Conservation (phyloP, 306 rosid genomes). For the Fragaria vesca region DNA sequence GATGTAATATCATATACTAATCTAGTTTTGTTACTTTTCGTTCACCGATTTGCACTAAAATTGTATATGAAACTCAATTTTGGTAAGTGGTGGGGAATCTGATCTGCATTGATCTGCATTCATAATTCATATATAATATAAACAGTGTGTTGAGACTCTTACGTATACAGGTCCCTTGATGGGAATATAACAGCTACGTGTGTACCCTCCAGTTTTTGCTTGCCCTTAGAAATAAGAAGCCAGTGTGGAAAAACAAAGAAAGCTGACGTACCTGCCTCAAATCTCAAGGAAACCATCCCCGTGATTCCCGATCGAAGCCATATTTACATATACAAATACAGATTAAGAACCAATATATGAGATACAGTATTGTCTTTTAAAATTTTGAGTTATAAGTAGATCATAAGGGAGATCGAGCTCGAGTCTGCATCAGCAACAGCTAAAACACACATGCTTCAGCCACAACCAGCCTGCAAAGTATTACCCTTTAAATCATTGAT, state of each 20-base stretch:
- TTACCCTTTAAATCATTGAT: conserved; percentile 5
- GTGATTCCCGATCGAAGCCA: conserved; percentile 60
- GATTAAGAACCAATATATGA: not conserved
- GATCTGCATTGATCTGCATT: too few relatives aligned
- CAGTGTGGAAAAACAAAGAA: conserved; percentile 20
- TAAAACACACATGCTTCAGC: conserved; percentile 42
- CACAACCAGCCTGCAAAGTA: conserved; percentile 4
- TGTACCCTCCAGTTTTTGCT: not conserved
- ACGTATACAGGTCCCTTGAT: not conserved
- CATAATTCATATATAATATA: not conserved
- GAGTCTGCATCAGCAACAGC: conserved; percentile 56
- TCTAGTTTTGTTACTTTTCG: too few relatives aligned
- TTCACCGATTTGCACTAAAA: too few relatives aligned
- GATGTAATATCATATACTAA: too few relatives aligned
- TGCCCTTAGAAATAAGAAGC: not conserved
- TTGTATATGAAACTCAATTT: too few relatives aligned
- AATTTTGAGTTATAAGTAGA: conserved; percentile 17
- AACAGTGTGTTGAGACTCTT: not conserved
- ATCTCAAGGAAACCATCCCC: conserved; percentile 54
- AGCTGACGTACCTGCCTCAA: conserved; percentile 14
- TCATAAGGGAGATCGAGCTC: not conserved
- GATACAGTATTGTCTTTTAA: conserved; percentile 28
- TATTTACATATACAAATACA: not conserved
- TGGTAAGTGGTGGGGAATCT: too few relatives aligned
- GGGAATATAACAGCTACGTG: conserved; percentile 8